These are phyloP conservation scores for Lachnellula suecica DNA, from an alignment of 2,329 filamentous ascomycete species.

Conservation along the genomic window DNA sequence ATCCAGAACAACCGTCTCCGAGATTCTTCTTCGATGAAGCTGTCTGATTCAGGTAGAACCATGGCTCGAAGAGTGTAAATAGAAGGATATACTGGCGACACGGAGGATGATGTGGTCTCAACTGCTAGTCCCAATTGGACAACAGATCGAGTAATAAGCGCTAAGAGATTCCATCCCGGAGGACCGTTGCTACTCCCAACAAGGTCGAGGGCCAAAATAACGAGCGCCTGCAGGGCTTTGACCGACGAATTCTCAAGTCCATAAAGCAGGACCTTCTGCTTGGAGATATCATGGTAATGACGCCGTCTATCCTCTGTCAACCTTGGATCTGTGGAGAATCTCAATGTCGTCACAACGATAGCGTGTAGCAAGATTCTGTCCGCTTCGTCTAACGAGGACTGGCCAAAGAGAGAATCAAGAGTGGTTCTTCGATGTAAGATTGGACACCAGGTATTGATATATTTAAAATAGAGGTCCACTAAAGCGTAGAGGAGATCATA, in stretches of 20 bases:
- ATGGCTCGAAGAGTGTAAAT: slow-evolving; percentile 88
- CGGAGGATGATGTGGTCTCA: slow-evolving; percentile 75
- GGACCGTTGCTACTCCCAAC: slow-evolving; percentile 86
- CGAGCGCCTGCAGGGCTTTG: slow-evolving; percentile 81
- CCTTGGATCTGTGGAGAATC: slow-evolving; percentile 76
- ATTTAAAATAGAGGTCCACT: slow-evolving; percentile 76
- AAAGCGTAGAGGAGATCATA: slow-evolving; percentile 73
- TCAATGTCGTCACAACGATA: slow-evolving; percentile 83
- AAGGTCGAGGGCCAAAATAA: slow-evolving; percentile 82
- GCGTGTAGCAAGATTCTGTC: slow-evolving; percentile 83
- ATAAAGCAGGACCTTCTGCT: slow-evolving; percentile 83
- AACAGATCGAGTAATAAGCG: slow-evolving; percentile 82
- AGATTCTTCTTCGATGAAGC: slow-evolving; percentile 89
- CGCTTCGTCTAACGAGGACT: slow-evolving; percentile 72
- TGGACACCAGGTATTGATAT: slow-evolving; percentile 83
- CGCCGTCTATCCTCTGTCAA: slow-evolving; percentile 71
- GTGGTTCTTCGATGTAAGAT: slow-evolving; percentile 86
- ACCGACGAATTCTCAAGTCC: slow-evolving; percentile 89
- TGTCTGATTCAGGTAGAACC: slow-evolving; percentile 76
- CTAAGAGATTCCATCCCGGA: slow-evolving; percentile 88
- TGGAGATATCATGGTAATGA: slow-evolving; percentile 77
- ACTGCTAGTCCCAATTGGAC: slow-evolving; percentile 85
- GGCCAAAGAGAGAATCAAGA: slow-evolving; percentile 77
- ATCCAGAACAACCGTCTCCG: slow-evolving; percentile 88
- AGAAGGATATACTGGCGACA: slow-evolving; percentile 76